A percentile compares a stretch with the other conserved stretches of the same genome.
Conservation (phyloP, 495 filamentous ascomycete species). For the Glarea lozoyensis region DNA sequence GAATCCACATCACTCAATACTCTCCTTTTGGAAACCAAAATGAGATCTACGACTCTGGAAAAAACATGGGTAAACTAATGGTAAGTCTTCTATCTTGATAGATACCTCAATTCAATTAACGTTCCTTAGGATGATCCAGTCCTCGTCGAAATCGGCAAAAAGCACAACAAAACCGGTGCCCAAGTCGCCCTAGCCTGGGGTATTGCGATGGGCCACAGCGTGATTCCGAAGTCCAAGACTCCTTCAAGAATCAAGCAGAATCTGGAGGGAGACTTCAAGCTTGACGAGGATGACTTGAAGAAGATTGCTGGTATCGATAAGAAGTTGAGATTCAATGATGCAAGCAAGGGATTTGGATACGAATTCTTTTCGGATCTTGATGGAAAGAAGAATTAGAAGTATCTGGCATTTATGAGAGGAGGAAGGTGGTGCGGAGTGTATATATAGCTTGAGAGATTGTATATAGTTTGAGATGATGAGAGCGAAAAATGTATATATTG, state of each 20-base stretch:
- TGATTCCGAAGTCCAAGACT: constrained; percentile 57
- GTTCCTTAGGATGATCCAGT: constrained; percentile 42
- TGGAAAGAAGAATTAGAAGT: no score
- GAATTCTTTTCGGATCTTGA: constrained; percentile 52
- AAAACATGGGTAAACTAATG: constrained; percentile 44
- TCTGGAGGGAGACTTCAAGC: constrained; percentile 50
- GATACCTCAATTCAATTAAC: neutral
- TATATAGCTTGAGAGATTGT: no score
- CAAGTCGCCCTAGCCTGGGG: constrained; percentile 58
- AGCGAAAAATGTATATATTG: no score
- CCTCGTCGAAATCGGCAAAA: constrained; percentile 51
- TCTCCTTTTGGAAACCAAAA: constrained; percentile 69
- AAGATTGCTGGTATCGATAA: constrained; percentile 44
- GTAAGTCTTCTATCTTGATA: neutral
- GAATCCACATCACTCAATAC: constrained; percentile 57
- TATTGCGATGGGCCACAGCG: constrained; percentile 51
- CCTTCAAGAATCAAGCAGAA: constrained; percentile 45
- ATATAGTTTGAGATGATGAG: no score
- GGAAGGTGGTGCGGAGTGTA: no score
- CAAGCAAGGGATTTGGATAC: constrained; percentile 41
- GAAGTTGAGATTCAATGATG: constrained; percentile 53
- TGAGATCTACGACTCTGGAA: constrained; percentile 42
- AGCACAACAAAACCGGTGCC: constrained; percentile 50
- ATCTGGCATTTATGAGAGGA: no score
- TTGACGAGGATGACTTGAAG: constrained; percentile 42